These are phyloP conservation scores for Brassica napus DNA, from an alignment of 345 rosid genomes.

Conservation along the genomic window DNA sequence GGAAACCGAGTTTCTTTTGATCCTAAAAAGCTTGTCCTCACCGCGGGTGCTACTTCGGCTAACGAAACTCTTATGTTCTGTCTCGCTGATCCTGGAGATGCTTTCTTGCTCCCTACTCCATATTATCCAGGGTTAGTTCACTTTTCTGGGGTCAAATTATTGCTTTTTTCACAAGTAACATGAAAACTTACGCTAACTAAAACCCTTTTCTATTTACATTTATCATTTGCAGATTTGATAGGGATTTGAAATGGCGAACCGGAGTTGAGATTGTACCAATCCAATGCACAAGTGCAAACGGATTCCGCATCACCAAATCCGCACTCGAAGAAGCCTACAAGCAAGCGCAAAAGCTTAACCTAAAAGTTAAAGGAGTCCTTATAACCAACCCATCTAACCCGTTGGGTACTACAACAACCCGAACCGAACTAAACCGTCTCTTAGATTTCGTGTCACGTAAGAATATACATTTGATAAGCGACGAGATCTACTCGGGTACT, in stretches of 20 bases:
- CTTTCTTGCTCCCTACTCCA: slow-evolving; percentile 80
- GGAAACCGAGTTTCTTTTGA: slow-evolving; percentile 69
- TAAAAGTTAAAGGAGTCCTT: slow-evolving; percentile 69
- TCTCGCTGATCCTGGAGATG: slow-evolving; percentile 67
- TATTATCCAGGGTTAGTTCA: slow-evolving; percentile 77
- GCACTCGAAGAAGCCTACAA: slow-evolving; percentile 67
- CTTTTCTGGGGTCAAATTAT: slow-evolving; percentile 13
- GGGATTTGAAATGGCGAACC: slow-evolving; percentile 73
- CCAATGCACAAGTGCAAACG: slow-evolving; percentile 53
- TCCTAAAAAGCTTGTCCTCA: slow-evolving; percentile 57
- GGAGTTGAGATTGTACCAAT: slow-evolving; percentile 63
- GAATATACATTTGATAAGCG: slow-evolving; percentile 67
- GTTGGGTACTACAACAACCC: slow-evolving; percentile 59
- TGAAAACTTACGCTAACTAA: slow-evolving; percentile 30
- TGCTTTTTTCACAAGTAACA: slow-evolving; percentile 35
- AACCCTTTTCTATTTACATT: background rate
- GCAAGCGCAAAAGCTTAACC: slow-evolving; percentile 52
- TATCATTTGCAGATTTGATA: slow-evolving; percentile 54
- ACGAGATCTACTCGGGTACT: slow-evolving; percentile 76
- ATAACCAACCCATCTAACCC: slow-evolving; percentile 87
- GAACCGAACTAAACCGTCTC: slow-evolving; percentile 60
- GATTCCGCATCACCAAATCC: slow-evolving; percentile 52
- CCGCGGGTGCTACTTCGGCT: slow-evolving; percentile 83
- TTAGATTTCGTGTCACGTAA: slow-evolving; percentile 57
- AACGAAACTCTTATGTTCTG: slow-evolving; percentile 78